These are phyloP conservation scores for Leishmania major DNA, from an alignment of 208 protist genomes.

Conservation along the genomic window DNA sequence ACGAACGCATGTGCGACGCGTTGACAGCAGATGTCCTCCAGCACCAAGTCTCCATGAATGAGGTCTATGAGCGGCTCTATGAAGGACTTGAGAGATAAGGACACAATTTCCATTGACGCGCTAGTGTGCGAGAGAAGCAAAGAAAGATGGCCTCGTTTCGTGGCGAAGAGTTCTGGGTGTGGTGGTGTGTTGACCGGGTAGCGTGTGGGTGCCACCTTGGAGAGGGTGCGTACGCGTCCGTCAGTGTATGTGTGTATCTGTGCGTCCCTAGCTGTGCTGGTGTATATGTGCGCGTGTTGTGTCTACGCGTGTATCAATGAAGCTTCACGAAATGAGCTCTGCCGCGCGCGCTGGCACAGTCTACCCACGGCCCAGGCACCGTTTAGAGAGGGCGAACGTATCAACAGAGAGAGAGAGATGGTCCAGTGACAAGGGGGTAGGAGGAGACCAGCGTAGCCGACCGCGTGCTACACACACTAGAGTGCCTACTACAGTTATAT, in stretches of 20 bases:
- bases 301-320: neutral
- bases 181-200: neutral
- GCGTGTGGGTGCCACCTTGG: neutral
- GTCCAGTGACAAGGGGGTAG: neutral
- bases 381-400: neutral
- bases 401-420: neutral
- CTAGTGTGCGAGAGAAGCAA: neutral
- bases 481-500: neutral
- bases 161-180: neutral
- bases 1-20: constrained; percentile 49
- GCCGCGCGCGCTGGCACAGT: neutral
- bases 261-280: neutral
- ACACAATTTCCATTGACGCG: constrained; percentile 3
- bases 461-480: neutral
- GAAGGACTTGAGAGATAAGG: constrained; percentile 10
- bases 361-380: neutral
- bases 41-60: constrained; percentile 65
- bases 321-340: neutral
- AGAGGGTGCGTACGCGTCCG: neutral
- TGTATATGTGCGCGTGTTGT: neutral
- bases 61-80: constrained; percentile 65
- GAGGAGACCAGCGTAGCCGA: neutral
- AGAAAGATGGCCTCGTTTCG: neutral
- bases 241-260: neutral
- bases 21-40: constrained; percentile 43